phyloP scores from a whole-genome alignment of 768 basidiomycete species.

The Suillus sp. region DNA sequence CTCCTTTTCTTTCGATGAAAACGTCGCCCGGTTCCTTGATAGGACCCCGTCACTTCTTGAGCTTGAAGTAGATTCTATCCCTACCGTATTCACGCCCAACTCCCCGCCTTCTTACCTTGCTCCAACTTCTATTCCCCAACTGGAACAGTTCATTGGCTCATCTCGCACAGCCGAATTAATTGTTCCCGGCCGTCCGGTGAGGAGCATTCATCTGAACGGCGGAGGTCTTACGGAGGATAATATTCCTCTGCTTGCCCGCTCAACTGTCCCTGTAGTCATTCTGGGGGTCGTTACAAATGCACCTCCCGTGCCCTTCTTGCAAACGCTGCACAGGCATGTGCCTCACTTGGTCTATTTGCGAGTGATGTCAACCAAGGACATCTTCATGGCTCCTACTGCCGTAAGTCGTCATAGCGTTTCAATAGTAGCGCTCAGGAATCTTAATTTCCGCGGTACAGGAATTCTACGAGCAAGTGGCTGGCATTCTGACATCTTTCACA shows the following conservation, averaged over 20 bases:
- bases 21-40: conserved; percentile 60
- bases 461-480: conserved; percentile 64
- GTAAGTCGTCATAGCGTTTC: conserved; percentile 39
- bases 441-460: conserved; percentile 40
- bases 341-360: conserved; percentile 66
- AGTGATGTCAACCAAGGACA: conserved; percentile 57
- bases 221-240: conserved; percentile 60
- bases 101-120: conserved; percentile 29
- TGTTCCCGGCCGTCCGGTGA: conserved; percentile 67
- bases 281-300: conserved; percentile 62
- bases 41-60: conserved; percentile 55
- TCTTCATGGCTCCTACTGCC: conserved; percentile 50
- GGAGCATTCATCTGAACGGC: conserved; percentile 62
- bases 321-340: conserved; percentile 55
- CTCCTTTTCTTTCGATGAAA: conserved; percentile 60
- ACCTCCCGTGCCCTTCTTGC: conserved; percentile 58
- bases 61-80: conserved; percentile 53
- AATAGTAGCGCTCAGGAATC: conserved; percentile 23
- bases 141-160: conserved; percentile 66
- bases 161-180: conserved; percentile 54
- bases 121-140: conserved; percentile 39
- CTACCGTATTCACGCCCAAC: conserved; percentile 27
- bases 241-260: conserved; percentile 49
- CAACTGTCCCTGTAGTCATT: conserved; percentile 54
- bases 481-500: conserved; percentile 58